Base-by-base conservation (phyloP, 78 protist species). In the Bodo saltans region DNA sequence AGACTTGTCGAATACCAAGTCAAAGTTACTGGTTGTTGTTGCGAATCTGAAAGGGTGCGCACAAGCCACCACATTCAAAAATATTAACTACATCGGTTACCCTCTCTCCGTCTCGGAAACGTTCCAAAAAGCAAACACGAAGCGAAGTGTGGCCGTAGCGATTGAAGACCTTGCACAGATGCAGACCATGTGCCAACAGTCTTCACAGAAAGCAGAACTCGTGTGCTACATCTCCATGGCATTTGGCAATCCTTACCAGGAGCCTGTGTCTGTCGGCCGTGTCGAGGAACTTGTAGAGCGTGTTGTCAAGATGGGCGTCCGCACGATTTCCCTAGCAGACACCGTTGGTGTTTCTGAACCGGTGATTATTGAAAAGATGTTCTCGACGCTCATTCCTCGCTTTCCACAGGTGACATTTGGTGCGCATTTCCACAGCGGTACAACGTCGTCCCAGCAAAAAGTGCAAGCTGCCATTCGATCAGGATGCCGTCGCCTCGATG, bases 211-310 rank as follows among this genome's bases (percentile, higher is more conserved):
- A 28, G 42, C 35, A 38, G 32, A 76, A 27, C 69, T 76, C 27
- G 81, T 76, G 34, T 17, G 11, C 39, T 76, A 76, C 81, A 76
- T 76, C 67, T 76, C 81, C 27, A 76, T 76, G 81, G 81, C 53
- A 3, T 76, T 76, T 38, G 81, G 81, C 34, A 76, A 76, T 12
- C 81, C 81, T 1, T 76, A 76, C 81, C 29, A 60, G 32, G 81
- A 76, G 81, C 37, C 35, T 28, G 38, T 30, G 69, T 42, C 69
- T 38, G 42, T 38, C 34, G 81, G 34, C 12, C 3, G 30, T 12
- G 81, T 76, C 30, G 35, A 12, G 4, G 69, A 76, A 27, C 35
- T 76, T 3, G 81, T 76, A 17, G 4, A 39, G 34, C 12, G 33
- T 33, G 81, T 76, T 32, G 69, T 27, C 17, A 67, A 4, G 69